Evolutionary conservation across 768 basidiomycete species (phyloP).

Genomic region (Phanerodontia chrysosporium): DNA sequence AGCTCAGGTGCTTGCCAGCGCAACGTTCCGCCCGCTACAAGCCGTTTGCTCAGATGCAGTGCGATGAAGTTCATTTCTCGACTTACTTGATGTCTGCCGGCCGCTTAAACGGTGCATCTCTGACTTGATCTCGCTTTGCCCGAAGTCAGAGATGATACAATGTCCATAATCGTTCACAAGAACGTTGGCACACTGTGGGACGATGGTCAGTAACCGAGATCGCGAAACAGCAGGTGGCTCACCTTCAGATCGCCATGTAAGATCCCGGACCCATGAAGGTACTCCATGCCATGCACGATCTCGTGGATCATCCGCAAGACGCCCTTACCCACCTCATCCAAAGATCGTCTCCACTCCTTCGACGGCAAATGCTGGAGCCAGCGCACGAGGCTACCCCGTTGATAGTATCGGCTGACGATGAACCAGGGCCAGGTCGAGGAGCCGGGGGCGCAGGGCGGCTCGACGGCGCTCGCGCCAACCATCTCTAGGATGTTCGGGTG

Average conservation of each 20-base stretch:
- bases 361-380: slow-evolving; percentile 40
- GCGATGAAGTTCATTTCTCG: neutral
- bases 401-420: slow-evolving; percentile 65
- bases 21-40: slow-evolving; percentile 47
- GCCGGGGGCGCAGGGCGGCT: slow-evolving; percentile 25
- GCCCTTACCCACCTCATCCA: slow-evolving; percentile 30
- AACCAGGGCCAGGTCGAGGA: slow-evolving; percentile 17
- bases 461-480: slow-evolving; percentile 78
- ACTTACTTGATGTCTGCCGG: slow-evolving; percentile 28
- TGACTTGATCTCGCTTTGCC: slow-evolving; percentile 74
- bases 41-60: neutral
- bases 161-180: slow-evolving; percentile 62
- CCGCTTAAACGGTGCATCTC: slow-evolving; percentile 64
- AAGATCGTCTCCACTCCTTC: slow-evolving; percentile 9
- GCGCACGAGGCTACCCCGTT: slow-evolving; percentile 57
- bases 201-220: neutral
- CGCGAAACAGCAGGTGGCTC: neutral
- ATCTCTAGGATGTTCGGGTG: slow-evolving; percentile 72
- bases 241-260: slow-evolving; percentile 84
- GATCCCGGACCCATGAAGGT: slow-evolving; percentile 64
- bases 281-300: slow-evolving; percentile 78
- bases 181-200: slow-evolving; percentile 60
- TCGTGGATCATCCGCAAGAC: slow-evolving; percentile 63
- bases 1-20: slow-evolving; percentile 41
- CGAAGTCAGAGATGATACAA: slow-evolving; percentile 81